Conservation (phyloP, 371 early-diverging fungal species). For the Mortierella sp. region DNA sequence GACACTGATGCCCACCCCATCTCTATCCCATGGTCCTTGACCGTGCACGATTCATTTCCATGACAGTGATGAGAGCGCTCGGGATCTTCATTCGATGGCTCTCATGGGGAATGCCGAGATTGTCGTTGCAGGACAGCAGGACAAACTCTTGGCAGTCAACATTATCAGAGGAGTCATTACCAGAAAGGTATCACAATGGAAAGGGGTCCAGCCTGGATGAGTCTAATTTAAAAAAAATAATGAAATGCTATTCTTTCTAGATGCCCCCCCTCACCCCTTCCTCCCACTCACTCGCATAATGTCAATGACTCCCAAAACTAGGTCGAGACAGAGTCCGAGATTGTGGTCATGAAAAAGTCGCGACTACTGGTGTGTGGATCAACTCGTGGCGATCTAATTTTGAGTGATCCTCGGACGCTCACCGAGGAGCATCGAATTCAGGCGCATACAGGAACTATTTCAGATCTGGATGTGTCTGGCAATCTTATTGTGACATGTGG, state of each 20-base stretch:
- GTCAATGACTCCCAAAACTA: conserved; percentile 13
- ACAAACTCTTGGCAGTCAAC: conserved; percentile 72
- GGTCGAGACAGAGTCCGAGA: conserved; percentile 62
- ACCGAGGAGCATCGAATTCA: conserved; percentile 75
- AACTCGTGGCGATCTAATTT: conserved; percentile 69
- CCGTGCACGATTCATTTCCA: neutral
- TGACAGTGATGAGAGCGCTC: conserved; percentile 63
- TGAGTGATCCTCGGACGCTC: conserved; percentile 78
- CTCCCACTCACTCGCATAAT: neutral
- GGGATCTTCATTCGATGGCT: conserved; percentile 76
- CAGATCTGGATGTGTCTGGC: conserved; percentile 81
- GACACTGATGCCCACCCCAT: neutral
- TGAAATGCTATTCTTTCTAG: too few relatives aligned
- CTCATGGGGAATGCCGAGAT: conserved; percentile 74
- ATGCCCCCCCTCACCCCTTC: too few relatives aligned
- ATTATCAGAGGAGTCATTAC: conserved; percentile 72
- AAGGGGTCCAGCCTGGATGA: too few relatives aligned
- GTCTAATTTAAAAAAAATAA: too few relatives aligned
- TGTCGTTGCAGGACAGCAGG: conserved; percentile 72
- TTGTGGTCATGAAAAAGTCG: conserved; percentile 76
- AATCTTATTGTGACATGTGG: conserved; percentile 83
- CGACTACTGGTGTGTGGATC: conserved; percentile 78
- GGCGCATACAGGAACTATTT: conserved; percentile 82
- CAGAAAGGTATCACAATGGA: conserved; percentile 54
- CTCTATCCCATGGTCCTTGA: neutral